Base-by-base conservation (phyloP, 768 basidiomycete species). In the Chalciporus piperatus region DNA sequence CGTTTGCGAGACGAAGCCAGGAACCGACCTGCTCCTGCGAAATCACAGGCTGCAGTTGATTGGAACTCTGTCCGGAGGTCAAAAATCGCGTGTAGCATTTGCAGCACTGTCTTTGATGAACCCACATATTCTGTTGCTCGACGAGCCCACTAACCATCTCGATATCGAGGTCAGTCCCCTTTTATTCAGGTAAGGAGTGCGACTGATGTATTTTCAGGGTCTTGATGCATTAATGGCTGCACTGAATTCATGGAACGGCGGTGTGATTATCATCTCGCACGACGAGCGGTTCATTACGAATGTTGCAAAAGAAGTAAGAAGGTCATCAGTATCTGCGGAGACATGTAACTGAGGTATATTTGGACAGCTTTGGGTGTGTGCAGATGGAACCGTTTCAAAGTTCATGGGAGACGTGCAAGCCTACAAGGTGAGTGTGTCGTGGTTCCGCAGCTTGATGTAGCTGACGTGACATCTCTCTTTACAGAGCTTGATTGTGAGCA, bases 71-170 rank as follows among this genome's bases (percentile, higher is more conserved):
- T 90, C 87, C 60, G 96, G 95, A 69, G 96, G 96, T 67, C 96
- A 98, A 64, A 98, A 98, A 70, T 90, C 87, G 51, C 86, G 96
- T 59, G 96, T 98, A 13, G 92, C 94, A 1, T 98, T 98, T 71
- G 84, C 95, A 3, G 77, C 85, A 17, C 68, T 96, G 41, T 94
- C 90, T 39, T 72, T 98, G 62, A 88, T 88, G 68, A 82, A 82
- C 49, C 97, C 97, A 8, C 97, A 99, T 66, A 82, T 99, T 54
- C 71, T 99, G 55, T 73, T 98, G 56, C 80, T 99, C 48, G 97
- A 99, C 69, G 97, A 99, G 87, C 93, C 93, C 50, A 93, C 92
- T 61, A 96, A 96, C 77, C 95, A 96, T 72, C 75, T 95, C 64
- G 94, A 96, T 87, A 92, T 95, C 54, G 91, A 92, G 76, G 88